phyloP scores from a whole-genome alignment of 1,284 basidiomycete species.

The Puccinia brachypodii region DNA sequence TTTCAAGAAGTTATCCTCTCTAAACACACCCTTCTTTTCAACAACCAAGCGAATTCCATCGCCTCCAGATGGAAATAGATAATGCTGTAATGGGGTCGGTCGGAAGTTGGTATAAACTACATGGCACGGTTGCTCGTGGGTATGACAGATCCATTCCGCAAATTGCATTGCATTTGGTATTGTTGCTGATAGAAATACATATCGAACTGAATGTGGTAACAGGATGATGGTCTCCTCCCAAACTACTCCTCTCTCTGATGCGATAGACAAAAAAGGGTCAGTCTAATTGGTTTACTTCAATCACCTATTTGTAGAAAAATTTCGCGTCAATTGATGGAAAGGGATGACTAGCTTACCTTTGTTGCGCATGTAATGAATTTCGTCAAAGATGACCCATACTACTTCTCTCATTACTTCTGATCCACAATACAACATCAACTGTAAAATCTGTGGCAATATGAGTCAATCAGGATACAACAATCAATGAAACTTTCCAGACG shows the following conservation, averaged over 20 bases:
- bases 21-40: constrained; percentile 93
- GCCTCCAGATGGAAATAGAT: constrained; percentile 92
- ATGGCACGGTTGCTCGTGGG: constrained; percentile 96
- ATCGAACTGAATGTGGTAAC: constrained; percentile 90
- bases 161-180: constrained; percentile 99
- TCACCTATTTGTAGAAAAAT: background rate
- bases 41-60: constrained; percentile 98
- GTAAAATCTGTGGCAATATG: constrained; percentile 72
- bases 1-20: constrained; percentile 96
- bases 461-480: background rate
- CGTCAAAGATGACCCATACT: constrained; percentile 99
- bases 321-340: background rate
- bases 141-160: constrained; percentile 97
- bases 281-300: background rate
- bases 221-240: constrained; percentile 88
- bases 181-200: constrained; percentile 99
- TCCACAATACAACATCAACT: constrained; percentile 98
- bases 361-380: constrained; percentile 99
- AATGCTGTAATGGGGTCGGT: constrained; percentile 96
- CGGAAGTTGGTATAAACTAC: constrained; percentile 99
- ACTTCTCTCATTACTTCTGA: constrained; percentile 99
- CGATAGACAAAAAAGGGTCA: background rate
- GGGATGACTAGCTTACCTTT: constrained; percentile 61
- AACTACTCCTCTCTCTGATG: constrained; percentile 63
- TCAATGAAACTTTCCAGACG: background rate